Percentiles rank a stretch among this genome's conserved stretches.
These are phyloP conservation scores for Blattamonas nauphoetae DNA, from an alignment of 78 protist genomes.

Conservation along the genomic window DNA sequence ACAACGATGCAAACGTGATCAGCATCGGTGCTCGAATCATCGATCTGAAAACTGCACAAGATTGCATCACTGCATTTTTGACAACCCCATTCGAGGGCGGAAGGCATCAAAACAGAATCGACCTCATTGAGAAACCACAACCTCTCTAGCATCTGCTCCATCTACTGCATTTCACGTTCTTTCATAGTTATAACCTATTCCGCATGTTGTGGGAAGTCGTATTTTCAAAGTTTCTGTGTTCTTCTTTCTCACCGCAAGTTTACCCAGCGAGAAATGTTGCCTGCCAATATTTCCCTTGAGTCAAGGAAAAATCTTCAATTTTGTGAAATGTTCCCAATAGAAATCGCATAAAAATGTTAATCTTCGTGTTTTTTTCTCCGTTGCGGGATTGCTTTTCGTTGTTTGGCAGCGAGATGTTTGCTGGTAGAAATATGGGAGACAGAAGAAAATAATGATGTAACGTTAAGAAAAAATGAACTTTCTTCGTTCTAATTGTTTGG, in stretches of 20 bases:
- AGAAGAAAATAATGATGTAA: not conserved
- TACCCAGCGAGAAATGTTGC: too few relatives aligned
- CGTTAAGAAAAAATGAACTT: not conserved
- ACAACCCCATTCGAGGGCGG: conserved; percentile 42
- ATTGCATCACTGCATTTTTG: conserved; percentile 30
- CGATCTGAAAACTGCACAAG: conserved; percentile 39
- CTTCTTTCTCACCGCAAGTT: too few relatives aligned
- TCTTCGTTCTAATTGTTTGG: not conserved
- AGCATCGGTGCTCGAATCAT: conserved; percentile 48
- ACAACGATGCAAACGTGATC: conserved; percentile 54
- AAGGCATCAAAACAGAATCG: conserved; percentile 20
- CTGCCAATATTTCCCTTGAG: too few relatives aligned
- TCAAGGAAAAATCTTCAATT: too few relatives aligned
- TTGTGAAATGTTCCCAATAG: too few relatives aligned
- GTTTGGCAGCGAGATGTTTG: not conserved
- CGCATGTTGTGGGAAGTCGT: too few relatives aligned
- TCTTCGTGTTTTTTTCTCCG: not conserved
- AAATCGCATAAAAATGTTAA: too few relatives aligned
- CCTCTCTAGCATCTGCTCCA: too few relatives aligned
- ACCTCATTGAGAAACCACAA: conserved; percentile 18
- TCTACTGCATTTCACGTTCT: too few relatives aligned
- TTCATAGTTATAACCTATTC: too few relatives aligned
- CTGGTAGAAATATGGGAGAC: not conserved
- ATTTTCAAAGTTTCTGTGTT: too few relatives aligned
- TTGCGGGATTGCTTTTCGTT: not conserved